Evolutionary conservation across 805 yeast genomes (phyloP).

Genomic region (Ogataea trehaloabstinens): DNA sequence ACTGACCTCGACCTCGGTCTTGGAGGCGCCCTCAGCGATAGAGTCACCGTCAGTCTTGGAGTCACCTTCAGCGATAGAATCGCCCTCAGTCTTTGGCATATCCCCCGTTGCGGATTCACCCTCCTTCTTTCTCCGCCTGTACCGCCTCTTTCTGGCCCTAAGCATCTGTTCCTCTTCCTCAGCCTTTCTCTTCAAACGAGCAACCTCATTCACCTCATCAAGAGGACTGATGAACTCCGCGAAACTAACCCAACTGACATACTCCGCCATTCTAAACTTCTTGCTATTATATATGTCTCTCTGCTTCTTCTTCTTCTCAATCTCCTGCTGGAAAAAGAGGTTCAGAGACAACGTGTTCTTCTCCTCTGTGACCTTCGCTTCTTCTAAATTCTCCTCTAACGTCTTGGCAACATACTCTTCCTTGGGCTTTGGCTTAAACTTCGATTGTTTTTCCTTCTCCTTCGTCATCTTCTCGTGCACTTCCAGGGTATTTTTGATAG

Average conservation of each 20-base stretch:
- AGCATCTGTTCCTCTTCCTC: constrained; percentile 31
- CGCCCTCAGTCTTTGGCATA: background rate
- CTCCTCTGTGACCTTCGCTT: constrained; percentile 84
- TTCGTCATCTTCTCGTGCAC: constrained; percentile 68
- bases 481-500: constrained; percentile 73
- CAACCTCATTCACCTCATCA: constrained; percentile 53
- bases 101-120: constrained; percentile 24
- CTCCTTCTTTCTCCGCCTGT: constrained; percentile 37
- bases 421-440: constrained; percentile 25
- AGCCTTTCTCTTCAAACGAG: constrained; percentile 33
- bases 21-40: background rate
- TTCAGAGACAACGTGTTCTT: constrained; percentile 71
- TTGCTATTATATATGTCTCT: constrained; percentile 67
- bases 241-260: constrained; percentile 50
- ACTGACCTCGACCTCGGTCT: background rate
- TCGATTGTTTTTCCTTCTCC: constrained; percentile 56
- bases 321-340: constrained; percentile 79
- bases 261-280: constrained; percentile 58
- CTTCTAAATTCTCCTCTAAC: constrained; percentile 70
- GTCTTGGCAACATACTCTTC: constrained; percentile 49
- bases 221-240: constrained; percentile 57
- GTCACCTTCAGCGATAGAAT: background rate
- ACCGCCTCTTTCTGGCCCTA: constrained; percentile 36
- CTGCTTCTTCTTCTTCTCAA: constrained; percentile 73
- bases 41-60: background rate